Evolutionary conservation across 352 stramenopile species (phyloP).

Genomic region (Pythium monospermum): DNA sequence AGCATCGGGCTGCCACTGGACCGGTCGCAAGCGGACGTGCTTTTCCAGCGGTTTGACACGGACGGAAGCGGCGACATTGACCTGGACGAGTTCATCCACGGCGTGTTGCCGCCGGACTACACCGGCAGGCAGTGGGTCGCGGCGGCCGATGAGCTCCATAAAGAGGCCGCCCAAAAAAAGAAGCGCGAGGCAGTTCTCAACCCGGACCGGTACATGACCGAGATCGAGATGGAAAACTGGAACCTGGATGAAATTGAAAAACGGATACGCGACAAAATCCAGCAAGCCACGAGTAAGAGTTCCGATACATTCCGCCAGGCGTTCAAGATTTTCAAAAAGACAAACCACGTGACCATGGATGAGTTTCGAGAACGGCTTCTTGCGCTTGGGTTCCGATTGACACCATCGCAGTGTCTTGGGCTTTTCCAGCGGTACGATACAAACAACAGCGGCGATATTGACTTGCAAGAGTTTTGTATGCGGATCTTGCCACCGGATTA

Average conservation of each 20-base stretch:
- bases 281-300: constrained; percentile 68
- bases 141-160: constrained; percentile 65
- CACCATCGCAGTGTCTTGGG: constrained; percentile 46
- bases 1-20: constrained; percentile 50
- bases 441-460: constrained; percentile 71
- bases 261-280: constrained; percentile 77
- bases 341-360: constrained; percentile 58
- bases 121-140: constrained; percentile 70
- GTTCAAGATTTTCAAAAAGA: constrained; percentile 81
- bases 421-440: constrained; percentile 74
- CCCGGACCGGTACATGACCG: constrained; percentile 66
- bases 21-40: constrained; percentile 43
- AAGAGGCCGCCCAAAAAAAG: constrained; percentile 47
- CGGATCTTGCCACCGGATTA: constrained; percentile 76
- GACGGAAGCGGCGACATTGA: constrained; percentile 77
- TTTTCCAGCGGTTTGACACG: constrained; percentile 69
- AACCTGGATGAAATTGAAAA: constrained; percentile 72
- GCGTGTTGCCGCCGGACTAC: constrained; percentile 68
- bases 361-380: constrained; percentile 71
- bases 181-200: constrained; percentile 38
- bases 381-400: constrained; percentile 66
- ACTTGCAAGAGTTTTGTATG: constrained; percentile 80
- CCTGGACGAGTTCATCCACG: constrained; percentile 77
- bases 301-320: constrained; percentile 79
- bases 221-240: constrained; percentile 76